Base-by-base conservation (phyloP, 2,329 filamentous ascomycete genomes). In the Botrytis tulipae region DNA sequence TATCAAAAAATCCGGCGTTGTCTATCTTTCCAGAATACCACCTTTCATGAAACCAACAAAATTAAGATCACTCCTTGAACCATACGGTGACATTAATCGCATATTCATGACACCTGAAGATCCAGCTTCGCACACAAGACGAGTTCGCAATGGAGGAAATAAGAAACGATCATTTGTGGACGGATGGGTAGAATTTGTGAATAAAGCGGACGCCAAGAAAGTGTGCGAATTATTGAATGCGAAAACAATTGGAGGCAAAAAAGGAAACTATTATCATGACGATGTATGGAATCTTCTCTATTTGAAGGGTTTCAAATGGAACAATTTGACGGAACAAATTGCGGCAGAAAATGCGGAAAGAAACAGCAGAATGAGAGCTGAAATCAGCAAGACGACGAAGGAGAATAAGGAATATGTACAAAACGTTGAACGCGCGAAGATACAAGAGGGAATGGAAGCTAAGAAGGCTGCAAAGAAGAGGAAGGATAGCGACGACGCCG, bases 31-130 rank as follows among this genome's bases (percentile, higher is more conserved):
- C 7, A 90, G 93, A 74, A 89, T 96, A 76, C 93, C 94, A 6
- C 94, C 94, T 0, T 97, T 95, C 82, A 96, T 97, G 93, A 95
- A 94, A 79, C 93, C 93, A 10, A 85, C 86, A 70, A 95, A 95
- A 80, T 86, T 96, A 59, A 90, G 92, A 76, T 90, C 91, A 29
- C 89, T 94, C 22, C 88, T 96, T 71, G 87, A 90, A 75, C 91
- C 91, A 16, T 93, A 94, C 82, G 93, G 93, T 74, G 85, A 86
- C 57, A 89, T 95, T 79, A 92, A 92, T 79, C 91, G 92, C 78
- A 90, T 94, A 73, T 95, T 95, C 83, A 87, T 95, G 29, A 90
- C 92, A 0, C 93, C 93, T 20, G 93, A 96, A 82, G 90, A 94
- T 79, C 87, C 90, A 0, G 82, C 87, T 5, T 86, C 87, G 9